A percentile compares a stretch with the other conserved stretches of the same genome.
phyloP scores from a whole-genome alignment of 2,329 filamentous ascomycete species.

The Eurotiales sp. region DNA sequence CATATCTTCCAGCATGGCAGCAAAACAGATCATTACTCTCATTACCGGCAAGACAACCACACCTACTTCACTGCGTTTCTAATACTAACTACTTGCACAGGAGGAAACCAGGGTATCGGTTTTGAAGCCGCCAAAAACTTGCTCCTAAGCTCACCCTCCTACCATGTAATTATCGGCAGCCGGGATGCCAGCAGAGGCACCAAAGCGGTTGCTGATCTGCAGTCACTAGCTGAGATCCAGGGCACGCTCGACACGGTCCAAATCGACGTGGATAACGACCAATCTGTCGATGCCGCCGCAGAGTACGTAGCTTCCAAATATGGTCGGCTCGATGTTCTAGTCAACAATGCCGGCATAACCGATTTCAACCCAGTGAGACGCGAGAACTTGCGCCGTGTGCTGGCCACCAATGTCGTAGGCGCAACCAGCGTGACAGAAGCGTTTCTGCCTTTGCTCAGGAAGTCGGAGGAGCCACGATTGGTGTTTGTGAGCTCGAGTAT shows the following conservation, averaged over 20 bases:
- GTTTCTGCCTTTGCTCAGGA: slow-evolving; percentile 31
- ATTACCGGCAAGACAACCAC: slow-evolving; percentile 6
- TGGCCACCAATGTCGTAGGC: slow-evolving; percentile 39
- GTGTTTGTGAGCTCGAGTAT: slow-evolving; percentile 39
- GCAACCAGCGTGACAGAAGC: slow-evolving; percentile 35
- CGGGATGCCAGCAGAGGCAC: slow-evolving; percentile 16
- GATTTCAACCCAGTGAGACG: background rate
- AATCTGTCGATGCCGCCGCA: slow-evolving; percentile 51
- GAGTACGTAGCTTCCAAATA: slow-evolving; percentile 56
- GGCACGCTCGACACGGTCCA: slow-evolving; percentile 19
- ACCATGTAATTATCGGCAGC: slow-evolving; percentile 22
- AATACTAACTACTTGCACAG: background rate
- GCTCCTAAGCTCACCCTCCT: slow-evolving; percentile 12
- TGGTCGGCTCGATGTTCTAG: slow-evolving; percentile 31
- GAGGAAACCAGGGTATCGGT: slow-evolving; percentile 14
- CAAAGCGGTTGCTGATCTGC: slow-evolving; percentile 12
- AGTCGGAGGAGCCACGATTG: slow-evolving; percentile 30
- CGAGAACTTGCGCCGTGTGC: slow-evolving; percentile 31
- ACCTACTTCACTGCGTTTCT: background rate
- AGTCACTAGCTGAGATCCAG: slow-evolving; percentile 10
- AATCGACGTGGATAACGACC: slow-evolving; percentile 50
- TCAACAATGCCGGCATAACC: slow-evolving; percentile 25
- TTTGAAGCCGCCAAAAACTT: slow-evolving; percentile 16
- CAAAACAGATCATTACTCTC: slow-evolving; percentile 14
- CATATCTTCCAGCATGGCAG: slow-evolving; percentile 3